Conservation (phyloP, 2,329 filamentous ascomycete species). For the Botryotinia convoluta region DNA sequence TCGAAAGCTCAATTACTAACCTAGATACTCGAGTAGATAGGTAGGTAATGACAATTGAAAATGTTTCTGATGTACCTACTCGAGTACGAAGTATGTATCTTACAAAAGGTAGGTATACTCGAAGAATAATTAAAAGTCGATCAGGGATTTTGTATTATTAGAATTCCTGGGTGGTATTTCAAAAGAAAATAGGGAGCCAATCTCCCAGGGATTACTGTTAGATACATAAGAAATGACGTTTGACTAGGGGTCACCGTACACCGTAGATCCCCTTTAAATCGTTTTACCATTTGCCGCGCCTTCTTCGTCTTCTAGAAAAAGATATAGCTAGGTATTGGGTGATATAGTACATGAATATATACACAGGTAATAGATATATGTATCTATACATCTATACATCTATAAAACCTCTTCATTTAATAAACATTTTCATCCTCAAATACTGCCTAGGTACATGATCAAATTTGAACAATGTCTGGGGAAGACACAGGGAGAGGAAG, state of each 20-base stretch:
- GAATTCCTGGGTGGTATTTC: neutral
- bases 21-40: neutral
- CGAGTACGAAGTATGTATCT: neutral
- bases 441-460: too few relatives aligned
- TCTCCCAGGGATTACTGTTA: neutral
- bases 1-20: neutral
- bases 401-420: neutral
- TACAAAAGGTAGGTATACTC: neutral
- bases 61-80: neutral
- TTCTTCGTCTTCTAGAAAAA: neutral
- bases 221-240: conserved; percentile 5
- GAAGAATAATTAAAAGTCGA: neutral
- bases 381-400: too few relatives aligned
- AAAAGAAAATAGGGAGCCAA: neutral
- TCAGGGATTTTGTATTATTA: neutral
- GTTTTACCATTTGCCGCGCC: neutral
- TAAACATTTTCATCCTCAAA: too few relatives aligned
- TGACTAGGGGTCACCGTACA: conserved; percentile 2
- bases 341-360: neutral
- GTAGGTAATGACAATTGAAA: neutral
- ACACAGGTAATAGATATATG: neutral
- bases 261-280: conserved; percentile 2
- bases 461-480: neutral
- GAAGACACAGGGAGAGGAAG: neutral
- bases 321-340: neutral